A percentile compares a stretch with the other conserved stretches of the same genome.
These are phyloP conservation scores for Xylaria sp. DNA, from an alignment of 2,329 filamentous ascomycete genomes.

Conservation along the genomic window DNA sequence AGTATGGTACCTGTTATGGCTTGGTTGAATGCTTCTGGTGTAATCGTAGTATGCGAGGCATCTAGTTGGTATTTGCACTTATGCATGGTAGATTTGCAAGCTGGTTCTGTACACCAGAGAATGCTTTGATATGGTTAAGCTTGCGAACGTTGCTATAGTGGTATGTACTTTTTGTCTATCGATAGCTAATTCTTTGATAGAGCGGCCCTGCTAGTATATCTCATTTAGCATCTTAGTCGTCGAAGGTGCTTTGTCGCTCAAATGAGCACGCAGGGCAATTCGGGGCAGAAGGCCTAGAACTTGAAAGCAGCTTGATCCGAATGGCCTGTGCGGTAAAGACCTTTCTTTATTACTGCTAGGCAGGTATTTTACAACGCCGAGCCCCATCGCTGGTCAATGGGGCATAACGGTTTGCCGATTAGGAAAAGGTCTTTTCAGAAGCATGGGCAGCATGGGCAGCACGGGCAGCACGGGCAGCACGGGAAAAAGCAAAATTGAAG, in stretches of 20 bases:
- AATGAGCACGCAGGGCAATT: background rate
- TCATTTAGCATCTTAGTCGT: conserved; percentile 12
- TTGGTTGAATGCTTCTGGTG: background rate
- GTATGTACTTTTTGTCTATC: background rate
- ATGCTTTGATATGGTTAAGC: conserved; percentile 1
- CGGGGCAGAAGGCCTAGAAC: background rate
- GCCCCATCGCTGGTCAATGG: conserved; percentile 12
- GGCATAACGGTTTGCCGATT: conserved; percentile 31
- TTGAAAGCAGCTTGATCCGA: background rate
- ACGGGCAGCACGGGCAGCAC: conserved; percentile 5
- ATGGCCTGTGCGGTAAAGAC: conserved; percentile 22
- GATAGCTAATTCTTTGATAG: conserved; percentile 11
- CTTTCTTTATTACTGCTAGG: background rate
- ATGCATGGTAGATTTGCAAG: conserved; percentile 5
- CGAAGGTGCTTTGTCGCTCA: conserved; percentile 15
- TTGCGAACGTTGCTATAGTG: background rate
- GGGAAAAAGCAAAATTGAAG: conserved; percentile 26
- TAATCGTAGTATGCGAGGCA: background rate
- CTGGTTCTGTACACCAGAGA: background rate
- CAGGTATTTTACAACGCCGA: conserved; percentile 17
- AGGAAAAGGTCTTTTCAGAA: conserved; percentile 13
- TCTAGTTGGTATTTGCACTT: conserved; percentile 1
- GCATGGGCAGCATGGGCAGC: conserved; percentile 5
- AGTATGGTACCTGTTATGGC: too few species aligned
- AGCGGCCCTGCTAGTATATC: background rate